Percentiles rank a stretch among this genome's conserved stretches.
phyloP scores from a whole-genome alignment of 371 early-diverging fungal genomes.

The Mucor velutinosus region DNA sequence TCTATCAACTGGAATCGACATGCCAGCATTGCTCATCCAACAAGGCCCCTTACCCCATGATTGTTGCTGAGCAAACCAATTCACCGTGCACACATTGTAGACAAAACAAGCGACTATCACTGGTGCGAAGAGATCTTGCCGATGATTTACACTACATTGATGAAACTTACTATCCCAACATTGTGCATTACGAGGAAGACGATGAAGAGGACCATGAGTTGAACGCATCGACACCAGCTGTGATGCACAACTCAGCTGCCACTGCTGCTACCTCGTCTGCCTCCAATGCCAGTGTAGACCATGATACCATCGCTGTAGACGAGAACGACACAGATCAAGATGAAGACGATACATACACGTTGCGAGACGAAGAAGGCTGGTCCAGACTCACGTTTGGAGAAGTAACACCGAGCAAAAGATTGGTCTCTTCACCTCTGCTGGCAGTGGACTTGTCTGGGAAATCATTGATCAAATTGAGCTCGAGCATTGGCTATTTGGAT shows the following conservation, averaged over 20 bases:
- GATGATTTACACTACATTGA: conserved; percentile 47
- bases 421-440: conserved; percentile 23
- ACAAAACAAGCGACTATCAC: conserved; percentile 31
- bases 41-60: neutral
- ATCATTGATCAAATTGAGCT: conserved; percentile 41
- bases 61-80: conserved; percentile 23
- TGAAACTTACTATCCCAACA: conserved; percentile 42
- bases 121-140: conserved; percentile 35
- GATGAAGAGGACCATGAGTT: conserved; percentile 10
- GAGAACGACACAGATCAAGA: neutral
- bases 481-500: conserved; percentile 40
- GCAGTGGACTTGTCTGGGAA: conserved; percentile 38
- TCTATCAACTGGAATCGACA: conserved; percentile 35
- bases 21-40: conserved; percentile 18
- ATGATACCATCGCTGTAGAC: neutral
- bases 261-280: neutral
- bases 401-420: conserved; percentile 25
- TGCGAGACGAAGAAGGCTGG: conserved; percentile 29
- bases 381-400: conserved; percentile 35
- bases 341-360: conserved; percentile 12
- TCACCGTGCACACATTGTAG: conserved; percentile 26
- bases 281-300: neutral
- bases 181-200: conserved; percentile 26
- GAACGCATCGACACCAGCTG: neutral
- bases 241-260: neutral